Base-by-base conservation (phyloP, 2,329 filamentous ascomycete species). In the Xylariaceae sp. region DNA sequence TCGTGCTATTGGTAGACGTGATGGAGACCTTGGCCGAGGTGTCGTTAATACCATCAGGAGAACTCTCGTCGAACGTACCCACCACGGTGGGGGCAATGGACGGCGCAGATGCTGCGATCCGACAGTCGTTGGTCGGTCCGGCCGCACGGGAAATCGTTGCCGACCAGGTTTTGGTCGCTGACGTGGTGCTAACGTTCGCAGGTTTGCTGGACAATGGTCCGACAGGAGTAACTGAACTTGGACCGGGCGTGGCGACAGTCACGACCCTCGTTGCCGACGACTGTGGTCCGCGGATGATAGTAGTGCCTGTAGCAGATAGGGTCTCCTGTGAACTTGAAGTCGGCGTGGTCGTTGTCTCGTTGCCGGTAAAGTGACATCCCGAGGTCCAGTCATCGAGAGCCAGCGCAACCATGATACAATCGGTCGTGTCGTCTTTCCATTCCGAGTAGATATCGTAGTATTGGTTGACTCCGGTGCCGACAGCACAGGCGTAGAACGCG, bases 401-500 rank as follows among this genome's bases (percentile, higher is more conserved):
- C 39, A 72, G 57, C 10, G 64, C 57, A 34, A 71, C 64, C 11
- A 58, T 44, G 9, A 65, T 9, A 51, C 70, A 71, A 1, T 60
- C 65, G 10, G 63, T 57, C 13, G 60, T 64, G 51, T 69, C 54
- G 7, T 62, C 49, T 18, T 67, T 70, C 7, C 50, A 56, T 3
- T 55, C 51, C 0, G 69, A 70, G 60, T 62, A 71, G 37, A 72
- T 66, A 48, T 66, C 59, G 47, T 70, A 71, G 44, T 60, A 65
- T 11, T 60, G 50, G 13, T 66, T 53, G 2, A 30, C 30, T n/a
- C 62, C 61, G 1, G 63, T 52, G 11, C 60, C 60, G 23, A 65
- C 56, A 8, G 67, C 66, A 47, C 70, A 72, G 17, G 70, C 70
- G 34, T 64, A 66, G 55, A 69, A 72, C 13, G 58, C 59, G 13